These are phyloP conservation scores for Podila horticola DNA, from an alignment of 192 early-diverging fungal species.

Conservation along the genomic window DNA sequence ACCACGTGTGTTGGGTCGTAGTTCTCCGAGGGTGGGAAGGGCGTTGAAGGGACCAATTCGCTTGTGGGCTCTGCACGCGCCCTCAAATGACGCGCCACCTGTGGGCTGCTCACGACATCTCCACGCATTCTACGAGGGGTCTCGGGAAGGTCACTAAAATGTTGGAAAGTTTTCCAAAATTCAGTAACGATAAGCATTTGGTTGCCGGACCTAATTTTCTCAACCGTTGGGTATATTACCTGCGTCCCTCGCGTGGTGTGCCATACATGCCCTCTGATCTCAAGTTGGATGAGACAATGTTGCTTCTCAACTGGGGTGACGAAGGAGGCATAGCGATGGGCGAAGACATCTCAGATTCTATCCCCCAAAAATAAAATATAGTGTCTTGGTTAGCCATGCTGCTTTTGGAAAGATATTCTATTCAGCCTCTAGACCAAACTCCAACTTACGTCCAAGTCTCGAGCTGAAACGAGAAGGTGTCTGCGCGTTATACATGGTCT, in stretches of 20 bases:
- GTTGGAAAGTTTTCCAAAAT: background rate
- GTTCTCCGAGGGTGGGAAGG: slow-evolving; percentile 35
- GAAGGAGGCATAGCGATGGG: slow-evolving; percentile 40
- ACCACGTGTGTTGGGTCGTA: slow-evolving; percentile 37
- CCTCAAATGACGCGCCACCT: slow-evolving; percentile 42
- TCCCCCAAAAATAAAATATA: background rate
- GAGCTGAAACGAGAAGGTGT: slow-evolving; percentile 10
- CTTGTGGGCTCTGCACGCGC: slow-evolving; percentile 23
- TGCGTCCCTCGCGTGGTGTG: slow-evolving; percentile 22
- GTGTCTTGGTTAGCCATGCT: background rate
- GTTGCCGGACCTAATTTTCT: background rate
- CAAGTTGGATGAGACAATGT: slow-evolving; percentile 40
- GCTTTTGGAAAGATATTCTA: background rate
- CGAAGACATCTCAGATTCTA: slow-evolving; percentile 19
- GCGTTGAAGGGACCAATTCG: slow-evolving; percentile 22
- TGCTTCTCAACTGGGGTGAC: slow-evolving; percentile 30
- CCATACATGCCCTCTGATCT: slow-evolving; percentile 39
- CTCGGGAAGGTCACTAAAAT: slow-evolving; percentile 17
- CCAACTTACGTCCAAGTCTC: slow-evolving; percentile 10
- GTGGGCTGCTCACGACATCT: slow-evolving; percentile 46
- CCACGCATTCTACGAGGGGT: slow-evolving; percentile 36
- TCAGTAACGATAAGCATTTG: background rate
- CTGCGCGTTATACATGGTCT: slow-evolving; percentile 13
- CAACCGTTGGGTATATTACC: slow-evolving; percentile 9
- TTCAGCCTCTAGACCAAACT: background rate